Evolutionary conservation across 768 basidiomycete genomes (phyloP).

Genomic region (Rhodotorula diobovata): DNA sequence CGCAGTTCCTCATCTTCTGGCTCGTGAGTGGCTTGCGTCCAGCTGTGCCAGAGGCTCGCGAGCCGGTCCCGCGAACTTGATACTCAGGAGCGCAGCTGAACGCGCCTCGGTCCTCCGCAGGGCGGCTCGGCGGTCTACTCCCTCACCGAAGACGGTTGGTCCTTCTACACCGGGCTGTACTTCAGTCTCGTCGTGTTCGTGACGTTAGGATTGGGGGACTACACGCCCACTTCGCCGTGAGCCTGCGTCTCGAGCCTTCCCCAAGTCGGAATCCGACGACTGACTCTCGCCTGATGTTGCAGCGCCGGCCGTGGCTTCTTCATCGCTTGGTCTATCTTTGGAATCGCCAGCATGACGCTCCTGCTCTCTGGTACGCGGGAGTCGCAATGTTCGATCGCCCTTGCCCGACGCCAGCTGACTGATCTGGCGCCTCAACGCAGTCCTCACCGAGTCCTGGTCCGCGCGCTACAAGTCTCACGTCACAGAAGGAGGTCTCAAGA

Average conservation of each 20-base stretch:
- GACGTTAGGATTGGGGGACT: constrained; percentile 15
- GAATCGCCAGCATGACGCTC: constrained; percentile 70
- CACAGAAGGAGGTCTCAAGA: neutral
- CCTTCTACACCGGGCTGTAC: constrained; percentile 30
- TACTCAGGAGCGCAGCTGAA: no score
- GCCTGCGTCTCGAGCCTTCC: neutral
- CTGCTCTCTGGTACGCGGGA: constrained; percentile 63
- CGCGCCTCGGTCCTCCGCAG: no score
- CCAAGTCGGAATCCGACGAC: neutral
- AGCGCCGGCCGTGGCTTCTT: constrained; percentile 67
- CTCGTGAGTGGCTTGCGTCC: constrained; percentile 53
- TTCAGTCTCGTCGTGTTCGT: constrained; percentile 38
- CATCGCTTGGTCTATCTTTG: constrained; percentile 71
- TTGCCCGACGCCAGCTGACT: neutral
- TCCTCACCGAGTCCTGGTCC: constrained; percentile 64
- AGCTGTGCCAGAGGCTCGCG: neutral
- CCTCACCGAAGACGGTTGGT: constrained; percentile 38
- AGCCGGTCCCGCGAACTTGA: neutral
- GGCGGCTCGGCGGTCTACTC: constrained; percentile 41
- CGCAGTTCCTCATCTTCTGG: constrained; percentile 73
- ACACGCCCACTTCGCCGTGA: neutral
- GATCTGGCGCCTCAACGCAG: constrained; percentile 45
- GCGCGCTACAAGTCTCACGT: constrained; percentile 56
- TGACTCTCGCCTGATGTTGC: neutral
- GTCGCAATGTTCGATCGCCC: neutral